Conservation (phyloP, 805 yeast species). For the Cyberlindnera euphorbiiphila region DNA sequence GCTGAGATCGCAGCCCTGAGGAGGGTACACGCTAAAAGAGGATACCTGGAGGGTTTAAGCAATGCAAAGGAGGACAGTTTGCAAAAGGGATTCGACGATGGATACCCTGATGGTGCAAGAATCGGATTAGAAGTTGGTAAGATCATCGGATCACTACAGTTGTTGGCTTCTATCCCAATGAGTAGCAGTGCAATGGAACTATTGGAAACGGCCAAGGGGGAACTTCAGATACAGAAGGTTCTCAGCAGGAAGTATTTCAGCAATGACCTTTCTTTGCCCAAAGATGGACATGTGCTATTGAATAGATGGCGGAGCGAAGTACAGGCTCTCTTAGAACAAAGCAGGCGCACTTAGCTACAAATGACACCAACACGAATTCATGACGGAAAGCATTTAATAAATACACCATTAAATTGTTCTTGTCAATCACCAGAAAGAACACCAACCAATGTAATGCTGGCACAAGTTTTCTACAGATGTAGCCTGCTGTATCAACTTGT, state of each 20-base stretch:
- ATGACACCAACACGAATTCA: conserved; percentile 1
- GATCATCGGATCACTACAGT: conserved; percentile 52
- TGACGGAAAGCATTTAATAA: neutral
- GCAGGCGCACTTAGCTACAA: too few species aligned
- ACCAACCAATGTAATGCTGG: conserved; percentile 98
- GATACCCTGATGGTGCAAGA: conserved; percentile 70
- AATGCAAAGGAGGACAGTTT: conserved; percentile 62
- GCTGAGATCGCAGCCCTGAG: conserved; percentile 39
- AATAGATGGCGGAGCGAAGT: conserved; percentile 39
- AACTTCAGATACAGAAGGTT: conserved; percentile 56
- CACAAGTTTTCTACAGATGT: conserved; percentile 94
- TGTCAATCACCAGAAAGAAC: conserved; percentile 81
- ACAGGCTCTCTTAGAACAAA: conserved; percentile 6
- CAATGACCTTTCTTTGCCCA: conserved; percentile 35
- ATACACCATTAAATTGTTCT: neutral
- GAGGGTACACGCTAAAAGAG: conserved; percentile 70
- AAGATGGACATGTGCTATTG: conserved; percentile 32
- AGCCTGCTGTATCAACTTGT: conserved; percentile 89
- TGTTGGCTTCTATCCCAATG: conserved; percentile 24
- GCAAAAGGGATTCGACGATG: conserved; percentile 79
- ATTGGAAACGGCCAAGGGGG: conserved; percentile 41
- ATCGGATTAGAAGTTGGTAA: conserved; percentile 66
- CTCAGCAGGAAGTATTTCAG: conserved; percentile 50
- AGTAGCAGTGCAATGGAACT: too few species aligned
- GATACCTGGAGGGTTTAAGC: conserved; percentile 78